Base-by-base conservation (phyloP, 1,139 yeast species). In the Kurtzmaniella quercitrusa region DNA sequence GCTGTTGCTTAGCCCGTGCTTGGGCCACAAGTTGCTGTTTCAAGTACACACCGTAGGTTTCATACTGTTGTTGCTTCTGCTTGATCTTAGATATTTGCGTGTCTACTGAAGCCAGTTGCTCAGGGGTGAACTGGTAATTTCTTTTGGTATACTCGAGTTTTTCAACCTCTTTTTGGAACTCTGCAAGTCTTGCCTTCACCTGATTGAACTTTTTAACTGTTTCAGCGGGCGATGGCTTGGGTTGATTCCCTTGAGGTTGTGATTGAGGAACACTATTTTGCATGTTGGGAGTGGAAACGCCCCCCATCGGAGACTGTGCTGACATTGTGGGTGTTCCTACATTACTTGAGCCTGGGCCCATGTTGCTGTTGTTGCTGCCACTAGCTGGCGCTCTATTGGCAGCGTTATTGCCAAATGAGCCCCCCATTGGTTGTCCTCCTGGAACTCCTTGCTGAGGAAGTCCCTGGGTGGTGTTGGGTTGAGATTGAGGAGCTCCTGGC, bases 161-260 rank as follows among this genome's bases (percentile, higher is more conserved):
- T 40, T 61, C 59, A 19, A 62, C 55, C 47, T 71, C 76, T 33
- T 71, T 64, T 40, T 72, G 74, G 44, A 76, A 68, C 40, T 72
- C 78, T 38, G 58, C 61, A 26, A 71, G 55, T 32, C 67, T 56
- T 7, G 60, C 59, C 40, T 66, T 65, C n/a, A 71, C 70, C 41
- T 64, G 68, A 44, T 69, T 68, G 54, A 67, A 71, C 37, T 66
- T 61, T 45, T 71, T 76, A 12, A 67, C 56, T 0, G 76, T 67
- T 4, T 68, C 69, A 2, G 64, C 60, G 42, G 51, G 59, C 9
- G 59, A 51, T 12, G 68, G 71, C 5, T 20, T 34, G 5, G 37
- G 16, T 19, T 34, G 37, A 19, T 9, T 9, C n/a, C 37, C 22
- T 11, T 34, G 26, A 18, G 26, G 16, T 16, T 35, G 41, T 9